Evolutionary conservation across 2,329 filamentous ascomycete genomes (phyloP).

Genomic region (Clonostachys byssicola): DNA sequence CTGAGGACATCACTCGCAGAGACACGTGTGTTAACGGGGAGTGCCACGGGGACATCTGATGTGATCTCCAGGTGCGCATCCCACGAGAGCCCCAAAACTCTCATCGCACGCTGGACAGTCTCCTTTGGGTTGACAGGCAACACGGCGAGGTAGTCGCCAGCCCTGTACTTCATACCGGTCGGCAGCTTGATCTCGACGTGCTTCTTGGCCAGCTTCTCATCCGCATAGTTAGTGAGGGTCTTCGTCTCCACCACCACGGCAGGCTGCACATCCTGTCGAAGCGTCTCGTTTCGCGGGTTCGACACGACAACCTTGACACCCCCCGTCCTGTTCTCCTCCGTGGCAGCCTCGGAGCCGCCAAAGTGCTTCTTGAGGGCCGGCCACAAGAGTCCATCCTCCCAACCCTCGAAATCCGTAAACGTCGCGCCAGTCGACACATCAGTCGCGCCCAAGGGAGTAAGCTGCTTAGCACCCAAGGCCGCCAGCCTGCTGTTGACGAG

Average conservation of each 20-base stretch:
- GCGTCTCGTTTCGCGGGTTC: conserved; percentile 44
- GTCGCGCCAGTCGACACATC: conserved; percentile 56
- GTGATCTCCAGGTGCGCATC: conserved; percentile 51
- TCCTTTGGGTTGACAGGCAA: conserved; percentile 60
- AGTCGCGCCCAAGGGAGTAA: conserved; percentile 38
- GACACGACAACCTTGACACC: conserved; percentile 39
- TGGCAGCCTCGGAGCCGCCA: conserved; percentile 33
- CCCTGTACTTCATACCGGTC: conserved; percentile 52
- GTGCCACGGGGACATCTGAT: conserved; percentile 35
- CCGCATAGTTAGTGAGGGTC: conserved; percentile 34
- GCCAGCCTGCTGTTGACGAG: conserved; percentile 46
- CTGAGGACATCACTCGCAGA: conserved; percentile 56
- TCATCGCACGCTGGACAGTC: conserved; percentile 55
- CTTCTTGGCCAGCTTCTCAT: conserved; percentile 49
- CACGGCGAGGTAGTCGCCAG: conserved; percentile 68
- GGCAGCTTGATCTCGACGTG: conserved; percentile 63
- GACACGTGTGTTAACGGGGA: conserved; percentile 48
- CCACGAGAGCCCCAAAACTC: conserved; percentile 58
- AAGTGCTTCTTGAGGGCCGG: conserved; percentile 35
- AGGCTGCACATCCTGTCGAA: conserved; percentile 56
- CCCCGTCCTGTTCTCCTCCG: not conserved
- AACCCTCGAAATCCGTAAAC: conserved; percentile 57
- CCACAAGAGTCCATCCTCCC: conserved; percentile 50
- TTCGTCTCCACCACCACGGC: conserved; percentile 50
- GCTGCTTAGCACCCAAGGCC: conserved; percentile 12